A percentile compares a stretch with the other conserved stretches of the same genome.
Conservation (phyloP, 305 asterid genomes). For the Fraxinus floribunda region DNA sequence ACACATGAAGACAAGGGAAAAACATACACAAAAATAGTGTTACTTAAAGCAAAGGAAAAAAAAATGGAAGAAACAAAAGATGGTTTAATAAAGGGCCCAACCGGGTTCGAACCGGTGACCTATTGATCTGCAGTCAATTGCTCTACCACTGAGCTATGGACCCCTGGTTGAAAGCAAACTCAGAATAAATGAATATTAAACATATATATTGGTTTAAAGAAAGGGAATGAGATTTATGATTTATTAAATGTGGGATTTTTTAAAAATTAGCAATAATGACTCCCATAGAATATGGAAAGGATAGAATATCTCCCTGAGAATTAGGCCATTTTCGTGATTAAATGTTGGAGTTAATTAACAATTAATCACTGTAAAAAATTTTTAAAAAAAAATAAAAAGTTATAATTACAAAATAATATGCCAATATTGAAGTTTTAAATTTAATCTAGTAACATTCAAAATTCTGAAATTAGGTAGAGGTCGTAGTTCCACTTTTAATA, state of each 20-base stretch:
- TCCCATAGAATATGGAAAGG: not conserved
- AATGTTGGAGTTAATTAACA: not conserved
- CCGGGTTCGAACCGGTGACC: conserved; percentile 99
- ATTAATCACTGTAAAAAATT: not conserved
- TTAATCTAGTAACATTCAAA: not conserved
- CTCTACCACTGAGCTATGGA: conserved; percentile 99
- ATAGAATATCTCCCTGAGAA: not conserved
- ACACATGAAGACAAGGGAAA: not conserved
- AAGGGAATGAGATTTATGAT: not conserved
- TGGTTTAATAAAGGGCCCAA: conserved; percentile 60
- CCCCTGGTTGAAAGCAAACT: conserved; percentile 33
- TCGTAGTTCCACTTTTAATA: not conserved
- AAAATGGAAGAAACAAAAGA: not conserved
- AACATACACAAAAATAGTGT: not conserved
- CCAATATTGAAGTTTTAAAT: not conserved
- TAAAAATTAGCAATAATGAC: not conserved
- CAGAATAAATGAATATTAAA: not conserved
- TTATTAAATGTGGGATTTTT: not conserved
- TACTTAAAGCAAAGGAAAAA: not conserved
- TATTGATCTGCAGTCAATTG: conserved; percentile 99
- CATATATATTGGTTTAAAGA: not conserved
- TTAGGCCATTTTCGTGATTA: not conserved
- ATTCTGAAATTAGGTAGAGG: not conserved
- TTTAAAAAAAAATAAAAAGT: not conserved
- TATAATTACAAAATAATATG: not conserved